Base-by-base conservation (phyloP, 2,329 filamentous ascomycete genomes). In the Fusarium transvaalense region DNA sequence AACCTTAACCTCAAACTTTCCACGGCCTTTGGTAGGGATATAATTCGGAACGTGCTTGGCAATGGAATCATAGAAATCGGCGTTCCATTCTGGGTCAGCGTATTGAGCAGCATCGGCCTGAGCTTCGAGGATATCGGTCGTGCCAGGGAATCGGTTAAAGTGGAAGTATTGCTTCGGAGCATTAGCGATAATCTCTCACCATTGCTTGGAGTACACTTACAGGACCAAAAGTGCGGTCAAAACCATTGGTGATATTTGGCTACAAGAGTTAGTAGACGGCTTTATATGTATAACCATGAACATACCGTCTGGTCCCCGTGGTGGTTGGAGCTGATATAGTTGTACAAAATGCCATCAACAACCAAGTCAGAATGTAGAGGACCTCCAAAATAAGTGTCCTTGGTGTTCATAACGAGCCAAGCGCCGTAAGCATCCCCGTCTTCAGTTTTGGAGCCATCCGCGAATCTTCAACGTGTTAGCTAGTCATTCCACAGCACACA, bases 301-400 rank as follows among this genome's bases (percentile, higher is more conserved):
- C 71, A 37, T 31, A 75, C 73, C 15, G 85, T 87, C 41, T 86
- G 85, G 61, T 87, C 85, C 8, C 88, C 88, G 55, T 90, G 88
- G 66, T 90, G 88, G 61, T 89, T 90, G 0, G 85, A 88, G 8
- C 85, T 83, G 76, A 77, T 84, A 71, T 90, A 91, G 71, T 91
- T 89, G 74, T 90, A 90, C 0, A 90, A 82, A 46, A 90, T 89
- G 0, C 88, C 88, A 68, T 90, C 88, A 0, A 90, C 88, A 0
- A 84, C 84, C 8, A 91, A 77, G 69, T 90, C 89, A 0, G 87
- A 89, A 74, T 90, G 87, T 4, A 87, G 77, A 0, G 88, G 88
- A 0, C 88, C 88, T 10, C 85, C 86, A 71, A 85, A 89, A 68
- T 89, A 89, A 0, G 86, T 88, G 52, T 90, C 88, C 66, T 84